phyloP scores from a whole-genome alignment of 1,284 basidiomycete genomes.

The Apiotrichum gamsii region DNA sequence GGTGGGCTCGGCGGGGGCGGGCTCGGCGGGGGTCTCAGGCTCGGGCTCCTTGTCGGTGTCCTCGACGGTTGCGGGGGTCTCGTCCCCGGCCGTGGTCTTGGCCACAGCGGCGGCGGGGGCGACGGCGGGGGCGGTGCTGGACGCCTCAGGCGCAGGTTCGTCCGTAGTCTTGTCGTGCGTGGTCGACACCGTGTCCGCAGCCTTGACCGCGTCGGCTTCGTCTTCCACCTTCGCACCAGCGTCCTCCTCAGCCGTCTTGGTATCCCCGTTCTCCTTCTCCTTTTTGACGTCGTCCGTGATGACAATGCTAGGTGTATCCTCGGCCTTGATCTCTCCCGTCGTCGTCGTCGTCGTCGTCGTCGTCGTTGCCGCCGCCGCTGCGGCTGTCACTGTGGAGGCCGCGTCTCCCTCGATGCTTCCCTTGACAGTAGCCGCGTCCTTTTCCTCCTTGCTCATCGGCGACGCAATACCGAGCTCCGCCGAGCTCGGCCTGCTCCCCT shows the following conservation, averaged over 20 bases:
- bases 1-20: too few species aligned
- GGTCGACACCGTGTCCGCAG: neutral
- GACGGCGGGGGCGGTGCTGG: neutral
- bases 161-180: neutral
- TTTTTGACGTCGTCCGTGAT: too few species aligned
- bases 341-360: too few species aligned
- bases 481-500: constrained; percentile 2
- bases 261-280: neutral
- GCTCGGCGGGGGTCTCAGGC: too few species aligned
- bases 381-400: too few species aligned
- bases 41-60: too few species aligned
- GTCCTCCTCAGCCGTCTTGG: neutral
- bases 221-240: neutral
- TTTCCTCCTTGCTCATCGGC: neutral
- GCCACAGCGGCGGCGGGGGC: neutral
- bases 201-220: neutral
- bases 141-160: neutral
- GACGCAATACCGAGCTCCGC: constrained; percentile 2
- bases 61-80: too few species aligned
- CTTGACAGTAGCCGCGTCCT: too few species aligned
- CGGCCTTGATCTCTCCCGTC: too few species aligned
- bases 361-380: too few species aligned
- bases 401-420: too few species aligned
- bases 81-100: neutral
- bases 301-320: too few species aligned